Evolutionary conservation across 2,329 filamentous ascomycete species (phyloP).

Genomic region (Penicillium expansum): DNA sequence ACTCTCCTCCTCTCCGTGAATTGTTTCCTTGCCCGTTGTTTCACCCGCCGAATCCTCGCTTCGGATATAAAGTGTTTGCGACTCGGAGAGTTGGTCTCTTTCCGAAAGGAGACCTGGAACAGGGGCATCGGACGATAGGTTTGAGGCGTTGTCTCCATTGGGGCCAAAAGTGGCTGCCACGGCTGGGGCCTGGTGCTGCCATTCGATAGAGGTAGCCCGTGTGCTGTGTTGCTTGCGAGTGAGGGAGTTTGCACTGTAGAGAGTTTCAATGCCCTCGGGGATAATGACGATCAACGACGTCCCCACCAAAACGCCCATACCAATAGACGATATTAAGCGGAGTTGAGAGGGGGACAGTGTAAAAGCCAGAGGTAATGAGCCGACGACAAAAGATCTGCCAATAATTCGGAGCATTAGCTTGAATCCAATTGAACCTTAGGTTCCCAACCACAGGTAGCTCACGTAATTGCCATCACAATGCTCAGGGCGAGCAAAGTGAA

Average conservation of each 20-base stretch:
- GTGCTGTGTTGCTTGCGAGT: slow-evolving; percentile 34
- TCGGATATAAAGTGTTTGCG: slow-evolving; percentile 23
- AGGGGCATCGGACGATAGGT: slow-evolving; percentile 4
- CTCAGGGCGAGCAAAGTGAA: slow-evolving; percentile 64
- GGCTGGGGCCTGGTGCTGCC: slow-evolving; percentile 27
- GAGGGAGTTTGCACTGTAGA: slow-evolving; percentile 59
- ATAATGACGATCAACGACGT: slow-evolving; percentile 97
- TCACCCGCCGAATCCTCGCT: slow-evolving; percentile 33
- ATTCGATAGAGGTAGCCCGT: slow-evolving; percentile 29
- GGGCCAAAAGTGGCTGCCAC: slow-evolving; percentile 12
- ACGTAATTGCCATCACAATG: slow-evolving; percentile 65
- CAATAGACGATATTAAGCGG: slow-evolving; percentile 84
- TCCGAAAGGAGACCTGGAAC: slow-evolving; percentile 17
- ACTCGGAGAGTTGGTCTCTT: slow-evolving; percentile 2
- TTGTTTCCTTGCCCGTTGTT: slow-evolving; percentile 42
- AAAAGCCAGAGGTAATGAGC: slow-evolving; percentile 85
- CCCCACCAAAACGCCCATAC: slow-evolving; percentile 89
- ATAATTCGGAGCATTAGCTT: slow-evolving; percentile 9
- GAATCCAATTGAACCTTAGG: neutral
- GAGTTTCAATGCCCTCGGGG: slow-evolving; percentile 89
- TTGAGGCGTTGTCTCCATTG: neutral
- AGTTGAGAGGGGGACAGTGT: slow-evolving; percentile 81
- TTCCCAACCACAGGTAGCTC: slow-evolving; percentile 30
- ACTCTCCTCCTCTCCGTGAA: slow-evolving; percentile 38
- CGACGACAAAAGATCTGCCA: slow-evolving; percentile 85